phyloP scores from a whole-genome alignment of 805 yeast species.

The Candida pseudoglaebosa region DNA sequence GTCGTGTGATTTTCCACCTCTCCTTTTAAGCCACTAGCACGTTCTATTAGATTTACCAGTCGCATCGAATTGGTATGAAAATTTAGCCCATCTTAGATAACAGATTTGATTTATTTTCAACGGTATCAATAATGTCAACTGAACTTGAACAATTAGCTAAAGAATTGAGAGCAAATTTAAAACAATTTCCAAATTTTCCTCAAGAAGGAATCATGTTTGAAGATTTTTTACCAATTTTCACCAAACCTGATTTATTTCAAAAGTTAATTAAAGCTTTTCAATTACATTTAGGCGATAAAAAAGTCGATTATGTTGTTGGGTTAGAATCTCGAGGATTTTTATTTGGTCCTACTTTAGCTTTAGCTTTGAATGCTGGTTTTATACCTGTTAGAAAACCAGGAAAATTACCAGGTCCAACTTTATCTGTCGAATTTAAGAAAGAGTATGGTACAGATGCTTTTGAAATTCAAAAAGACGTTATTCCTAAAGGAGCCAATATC shows the following conservation, averaged over 20 bases:
- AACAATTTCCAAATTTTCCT: constrained; percentile 93
- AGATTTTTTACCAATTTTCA: constrained; percentile 93
- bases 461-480: constrained; percentile 80
- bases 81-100: background rate
- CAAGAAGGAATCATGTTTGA: constrained; percentile 88
- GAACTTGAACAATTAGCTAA: constrained; percentile 29
- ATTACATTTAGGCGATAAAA: constrained; percentile 59
- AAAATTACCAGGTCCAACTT: constrained; percentile 85
- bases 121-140: constrained; percentile 11
- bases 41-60: too few species aligned
- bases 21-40: too few species aligned
- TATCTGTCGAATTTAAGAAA: constrained; percentile 70
- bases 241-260: constrained; percentile 74
- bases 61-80: too few species aligned
- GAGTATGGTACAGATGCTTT: constrained; percentile 92
- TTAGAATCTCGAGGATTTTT: constrained; percentile 95
- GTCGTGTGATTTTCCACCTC: too few species aligned
- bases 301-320: constrained; percentile 88
- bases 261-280: constrained; percentile 78
- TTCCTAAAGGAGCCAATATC: constrained; percentile 77
- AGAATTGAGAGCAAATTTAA: constrained; percentile 35
- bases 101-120: background rate
- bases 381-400: constrained; percentile 95
- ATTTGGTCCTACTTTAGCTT: constrained; percentile 93
- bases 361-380: constrained; percentile 84